Conservation (phyloP, 192 early-diverging fungal species). For the Coemansia sp. region DNA sequence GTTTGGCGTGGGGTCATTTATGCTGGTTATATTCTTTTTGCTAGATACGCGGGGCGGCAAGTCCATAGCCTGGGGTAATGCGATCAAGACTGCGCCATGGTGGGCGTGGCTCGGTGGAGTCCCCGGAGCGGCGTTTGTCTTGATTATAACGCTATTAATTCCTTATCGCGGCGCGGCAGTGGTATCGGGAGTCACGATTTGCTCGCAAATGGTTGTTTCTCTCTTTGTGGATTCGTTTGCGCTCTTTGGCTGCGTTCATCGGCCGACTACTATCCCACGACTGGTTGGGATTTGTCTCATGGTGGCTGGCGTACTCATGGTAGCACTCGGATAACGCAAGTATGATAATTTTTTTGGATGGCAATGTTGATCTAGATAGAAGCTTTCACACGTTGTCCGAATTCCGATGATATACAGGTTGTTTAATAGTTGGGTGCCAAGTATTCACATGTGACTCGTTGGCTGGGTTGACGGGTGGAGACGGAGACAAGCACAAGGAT, state of each 20-base stretch:
- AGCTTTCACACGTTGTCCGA: not conserved
- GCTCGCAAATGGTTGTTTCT: conserved; percentile 51
- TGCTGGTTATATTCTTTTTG: conserved; percentile 52
- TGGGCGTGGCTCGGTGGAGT: conserved; percentile 56
- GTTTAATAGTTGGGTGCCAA: too few species aligned
- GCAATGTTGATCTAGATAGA: not conserved
- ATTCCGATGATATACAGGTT: not conserved
- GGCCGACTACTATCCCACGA: conserved; percentile 36
- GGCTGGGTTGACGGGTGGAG: not conserved
- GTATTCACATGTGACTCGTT: not conserved
- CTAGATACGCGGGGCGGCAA: conserved; percentile 51
- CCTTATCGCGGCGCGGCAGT: conserved; percentile 54
- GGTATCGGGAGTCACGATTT: conserved; percentile 52
- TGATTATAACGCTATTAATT: conserved; percentile 55
- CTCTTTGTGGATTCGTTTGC: conserved; percentile 50
- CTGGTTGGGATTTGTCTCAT: conserved; percentile 31
- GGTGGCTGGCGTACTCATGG: conserved; percentile 56
- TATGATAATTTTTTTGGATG: not conserved
- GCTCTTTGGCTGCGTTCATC: conserved; percentile 46
- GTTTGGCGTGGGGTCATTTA: conserved; percentile 46
- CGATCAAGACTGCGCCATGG: conserved; percentile 51
- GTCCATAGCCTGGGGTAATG: conserved; percentile 45
- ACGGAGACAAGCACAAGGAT: too few species aligned
- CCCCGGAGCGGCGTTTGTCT: conserved; percentile 45
- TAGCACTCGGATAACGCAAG: conserved; percentile 42